Percentiles rank a stretch among this genome's conserved stretches.
These are phyloP conservation scores for Botrytis aclada DNA, from an alignment of 2,329 filamentous ascomycete genomes.

Conservation along the genomic window DNA sequence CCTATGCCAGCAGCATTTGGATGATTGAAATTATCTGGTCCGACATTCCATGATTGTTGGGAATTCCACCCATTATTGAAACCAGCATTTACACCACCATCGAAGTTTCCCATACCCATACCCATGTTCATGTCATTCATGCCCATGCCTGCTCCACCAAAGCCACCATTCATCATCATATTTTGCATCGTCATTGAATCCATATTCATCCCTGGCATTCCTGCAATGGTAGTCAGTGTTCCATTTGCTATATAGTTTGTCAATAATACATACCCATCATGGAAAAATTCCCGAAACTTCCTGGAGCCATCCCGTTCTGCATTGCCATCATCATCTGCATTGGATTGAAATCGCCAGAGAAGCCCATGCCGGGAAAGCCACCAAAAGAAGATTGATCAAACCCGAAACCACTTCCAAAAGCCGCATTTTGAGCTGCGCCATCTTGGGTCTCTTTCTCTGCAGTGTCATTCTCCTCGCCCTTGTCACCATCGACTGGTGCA, in stretches of 20 bases:
- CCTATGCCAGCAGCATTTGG: slow-evolving; percentile 77
- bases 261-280: slow-evolving; percentile 83
- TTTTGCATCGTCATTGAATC: slow-evolving; percentile 73
- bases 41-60: slow-evolving; percentile 77
- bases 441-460: slow-evolving; percentile 24
- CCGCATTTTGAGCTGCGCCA: slow-evolving; percentile 23
- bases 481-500: slow-evolving; percentile 22
- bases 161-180: slow-evolving; percentile 77
- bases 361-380: slow-evolving; percentile 47
- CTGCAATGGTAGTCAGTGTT: slow-evolving; percentile 21
- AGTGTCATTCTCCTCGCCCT: slow-evolving; percentile 20
- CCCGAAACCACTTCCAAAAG: slow-evolving; percentile 41
- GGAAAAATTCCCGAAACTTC: slow-evolving; percentile 57
- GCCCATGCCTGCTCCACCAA: slow-evolving; percentile 71
- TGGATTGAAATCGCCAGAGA: slow-evolving; percentile 63
- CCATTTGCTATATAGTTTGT: neutral
- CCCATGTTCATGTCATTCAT: slow-evolving; percentile 80
- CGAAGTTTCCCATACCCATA: slow-evolving; percentile 63
- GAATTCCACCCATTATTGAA: slow-evolving; percentile 78
- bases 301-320: slow-evolving; percentile 63
- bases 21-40: slow-evolving; percentile 87
- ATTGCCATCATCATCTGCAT: slow-evolving; percentile 77
- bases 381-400: slow-evolving; percentile 41
- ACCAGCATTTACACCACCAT: slow-evolving; percentile 58
- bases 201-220: slow-evolving; percentile 80